Percentiles rank a stretch among this genome's conserved stretches.
These are phyloP conservation scores for Crucihimalaya himalaica DNA, from an alignment of 345 rosid species.

Conservation along the genomic window DNA sequence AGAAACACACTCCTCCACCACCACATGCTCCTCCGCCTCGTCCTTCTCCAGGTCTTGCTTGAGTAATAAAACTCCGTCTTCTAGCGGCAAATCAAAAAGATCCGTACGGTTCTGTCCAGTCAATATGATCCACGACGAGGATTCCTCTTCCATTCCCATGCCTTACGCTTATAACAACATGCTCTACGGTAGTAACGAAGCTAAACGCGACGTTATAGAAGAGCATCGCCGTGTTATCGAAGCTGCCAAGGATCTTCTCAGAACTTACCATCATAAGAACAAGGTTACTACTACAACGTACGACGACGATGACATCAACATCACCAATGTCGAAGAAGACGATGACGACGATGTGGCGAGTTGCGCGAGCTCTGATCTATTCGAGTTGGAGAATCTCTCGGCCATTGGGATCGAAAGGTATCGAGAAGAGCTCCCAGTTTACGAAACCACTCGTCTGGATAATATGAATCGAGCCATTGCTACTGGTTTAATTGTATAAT, in stretches of 20 bases:
- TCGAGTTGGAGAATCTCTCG: slow-evolving; percentile 87
- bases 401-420: slow-evolving; percentile 72
- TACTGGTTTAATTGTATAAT: slow-evolving; percentile 62
- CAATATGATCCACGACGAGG: slow-evolving; percentile 76
- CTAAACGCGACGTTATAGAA: slow-evolving; percentile 34
- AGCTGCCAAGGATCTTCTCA: slow-evolving; percentile 67
- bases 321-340: slow-evolving; percentile 11
- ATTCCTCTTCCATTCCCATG: slow-evolving; percentile 37
- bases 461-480: slow-evolving; percentile 75
- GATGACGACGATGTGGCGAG: slow-evolving; percentile 65
- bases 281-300: slow-evolving; percentile 43
- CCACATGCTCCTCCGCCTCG: slow-evolving; percentile 74
- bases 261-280: slow-evolving; percentile 59
- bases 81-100: slow-evolving; percentile 52
- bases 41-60: slow-evolving; percentile 87
- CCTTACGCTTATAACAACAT: slow-evolving; percentile 54
- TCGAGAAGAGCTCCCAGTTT: slow-evolving; percentile 86
- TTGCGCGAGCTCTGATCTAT: slow-evolving; percentile 90
- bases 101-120: slow-evolving; percentile 78
- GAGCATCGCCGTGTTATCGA: slow-evolving; percentile 64
- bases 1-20: slow-evolving; percentile 30
- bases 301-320: slow-evolving; percentile 38
- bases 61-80: slow-evolving; percentile 68
- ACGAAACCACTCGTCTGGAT: slow-evolving; percentile 78
- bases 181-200: slow-evolving; percentile 26